Evolutionary conservation across 257 asterid species (phyloP).

Genomic region (Osmanthus fragrans): DNA sequence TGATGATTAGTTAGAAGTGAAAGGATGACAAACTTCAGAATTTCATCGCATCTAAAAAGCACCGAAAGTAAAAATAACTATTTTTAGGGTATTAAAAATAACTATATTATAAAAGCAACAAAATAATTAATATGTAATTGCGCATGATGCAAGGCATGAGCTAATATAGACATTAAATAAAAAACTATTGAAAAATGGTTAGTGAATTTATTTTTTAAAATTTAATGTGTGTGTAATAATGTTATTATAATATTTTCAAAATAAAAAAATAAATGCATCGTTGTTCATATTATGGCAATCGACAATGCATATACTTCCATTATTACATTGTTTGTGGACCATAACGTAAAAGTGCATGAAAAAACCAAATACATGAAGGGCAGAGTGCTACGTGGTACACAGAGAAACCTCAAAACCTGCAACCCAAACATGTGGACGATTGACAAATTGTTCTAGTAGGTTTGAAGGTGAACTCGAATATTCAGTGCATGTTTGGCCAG

Average conservation of each 20-base stretch:
- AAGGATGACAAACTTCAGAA: neutral
- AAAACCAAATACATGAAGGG: neutral
- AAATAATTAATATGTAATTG: neutral
- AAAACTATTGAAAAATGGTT: neutral
- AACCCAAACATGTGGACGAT: neutral
- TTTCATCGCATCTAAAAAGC: neutral
- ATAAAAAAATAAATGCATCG: neutral
- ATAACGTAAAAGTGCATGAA: neutral
- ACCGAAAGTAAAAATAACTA: neutral
- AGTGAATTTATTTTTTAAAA: neutral
- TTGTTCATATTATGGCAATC: neutral
- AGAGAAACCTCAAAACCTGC: slow-evolving; percentile 3
- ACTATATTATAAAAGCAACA: neutral
- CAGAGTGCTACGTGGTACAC: slow-evolving; percentile 24
- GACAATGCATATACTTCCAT: too few relatives aligned
- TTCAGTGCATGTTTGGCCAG: too few relatives aligned
- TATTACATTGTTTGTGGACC: too few relatives aligned
- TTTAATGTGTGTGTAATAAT: neutral
- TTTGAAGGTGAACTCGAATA: too few relatives aligned
- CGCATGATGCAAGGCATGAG: slow-evolving; percentile 23
- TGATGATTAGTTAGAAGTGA: neutral
- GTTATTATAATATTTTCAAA: too few relatives aligned
- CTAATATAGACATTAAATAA: neutral
- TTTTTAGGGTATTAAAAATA: neutral
- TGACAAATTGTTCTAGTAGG: neutral